Conservation (phyloP, 2,329 filamentous ascomycete genomes). For the Mariannaea sp. region DNA sequence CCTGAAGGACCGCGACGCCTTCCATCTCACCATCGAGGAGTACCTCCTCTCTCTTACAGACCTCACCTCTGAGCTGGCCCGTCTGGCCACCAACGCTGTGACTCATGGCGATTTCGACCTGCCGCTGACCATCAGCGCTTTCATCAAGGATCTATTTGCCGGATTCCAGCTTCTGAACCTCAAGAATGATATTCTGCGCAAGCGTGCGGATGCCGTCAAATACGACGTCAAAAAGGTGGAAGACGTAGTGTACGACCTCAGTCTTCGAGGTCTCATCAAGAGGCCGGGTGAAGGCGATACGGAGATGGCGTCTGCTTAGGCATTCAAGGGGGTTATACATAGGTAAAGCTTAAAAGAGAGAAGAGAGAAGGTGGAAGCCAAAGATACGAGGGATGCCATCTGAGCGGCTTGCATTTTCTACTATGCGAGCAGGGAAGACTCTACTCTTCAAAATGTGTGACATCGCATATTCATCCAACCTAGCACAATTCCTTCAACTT, state of each 20-base stretch:
- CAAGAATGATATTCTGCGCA: conserved; percentile 91
- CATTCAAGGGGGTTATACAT: neutral
- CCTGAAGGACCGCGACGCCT: conserved; percentile 84
- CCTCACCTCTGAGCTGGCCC: conserved; percentile 86
- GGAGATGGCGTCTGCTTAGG: conserved; percentile 44
- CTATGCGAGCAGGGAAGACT: too few species aligned
- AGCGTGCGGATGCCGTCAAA: conserved; percentile 91
- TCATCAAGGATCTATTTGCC: conserved; percentile 93
- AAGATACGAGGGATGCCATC: neutral
- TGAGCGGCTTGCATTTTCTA: too few species aligned
- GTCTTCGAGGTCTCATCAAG: conserved; percentile 79
- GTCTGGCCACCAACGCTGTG: conserved; percentile 91
- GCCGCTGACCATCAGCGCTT: conserved; percentile 85
- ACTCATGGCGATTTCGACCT: conserved; percentile 83
- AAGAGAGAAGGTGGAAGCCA: neutral
- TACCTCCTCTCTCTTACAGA: conserved; percentile 88
- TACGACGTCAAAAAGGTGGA: conserved; percentile 98
- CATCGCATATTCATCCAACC: neutral
- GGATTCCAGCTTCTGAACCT: conserved; percentile 97
- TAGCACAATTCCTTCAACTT: neutral
- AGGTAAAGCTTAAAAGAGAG: neutral
- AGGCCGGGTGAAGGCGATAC: conserved; percentile 46
- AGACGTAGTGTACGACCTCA: conserved; percentile 96
- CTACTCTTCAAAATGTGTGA: too few species aligned
- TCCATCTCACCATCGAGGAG: conserved; percentile 96